A percentile compares a stretch with the other conserved stretches of the same genome.
Evolutionary conservation across 331 rosid species (phyloP).

Genomic region (Acacia pycnantha): DNA sequence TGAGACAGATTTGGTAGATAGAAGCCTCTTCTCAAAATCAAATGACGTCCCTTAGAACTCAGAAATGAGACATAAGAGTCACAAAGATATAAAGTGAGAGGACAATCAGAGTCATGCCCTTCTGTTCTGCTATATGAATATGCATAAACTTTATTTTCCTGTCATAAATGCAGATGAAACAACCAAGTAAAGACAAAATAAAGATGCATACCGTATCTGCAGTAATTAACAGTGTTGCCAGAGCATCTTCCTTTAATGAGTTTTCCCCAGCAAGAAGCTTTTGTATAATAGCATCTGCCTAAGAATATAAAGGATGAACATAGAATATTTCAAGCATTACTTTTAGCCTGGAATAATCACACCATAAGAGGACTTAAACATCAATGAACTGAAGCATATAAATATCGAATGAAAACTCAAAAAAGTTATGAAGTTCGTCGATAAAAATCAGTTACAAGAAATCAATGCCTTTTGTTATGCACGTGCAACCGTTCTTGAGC

Average conservation of each 20-base stretch:
- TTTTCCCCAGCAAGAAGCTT: slow-evolving; percentile 43
- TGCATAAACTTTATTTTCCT: slow-evolving; percentile 12
- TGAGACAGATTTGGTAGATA: background rate
- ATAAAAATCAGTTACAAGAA: no score
- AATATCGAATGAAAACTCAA: no score
- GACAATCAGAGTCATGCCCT: background rate
- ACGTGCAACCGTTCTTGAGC: no score
- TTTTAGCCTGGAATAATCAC: slow-evolving; percentile 11
- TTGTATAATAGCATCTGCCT: slow-evolving; percentile 91
- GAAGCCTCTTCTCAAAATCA: background rate
- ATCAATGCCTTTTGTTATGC: no score
- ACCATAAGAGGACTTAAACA: background rate
- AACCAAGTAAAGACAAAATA: slow-evolving; percentile 21
- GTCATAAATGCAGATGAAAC: slow-evolving; percentile 14
- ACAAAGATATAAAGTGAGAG: slow-evolving; percentile 4
- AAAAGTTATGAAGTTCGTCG: no score
- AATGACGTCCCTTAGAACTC: slow-evolving; percentile 3
- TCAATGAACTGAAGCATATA: no score
- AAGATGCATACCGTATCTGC: slow-evolving; percentile 77
- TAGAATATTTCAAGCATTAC: background rate
- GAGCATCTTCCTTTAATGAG: slow-evolving; percentile 48
- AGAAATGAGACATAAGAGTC: slow-evolving; percentile 1
- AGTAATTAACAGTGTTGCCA: slow-evolving; percentile 63
- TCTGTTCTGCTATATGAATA: slow-evolving; percentile 12
- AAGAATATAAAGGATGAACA: slow-evolving; percentile 30